These are phyloP conservation scores for Xylariaceae sp. DNA, from an alignment of 2,329 filamentous ascomycete genomes.

Conservation along the genomic window DNA sequence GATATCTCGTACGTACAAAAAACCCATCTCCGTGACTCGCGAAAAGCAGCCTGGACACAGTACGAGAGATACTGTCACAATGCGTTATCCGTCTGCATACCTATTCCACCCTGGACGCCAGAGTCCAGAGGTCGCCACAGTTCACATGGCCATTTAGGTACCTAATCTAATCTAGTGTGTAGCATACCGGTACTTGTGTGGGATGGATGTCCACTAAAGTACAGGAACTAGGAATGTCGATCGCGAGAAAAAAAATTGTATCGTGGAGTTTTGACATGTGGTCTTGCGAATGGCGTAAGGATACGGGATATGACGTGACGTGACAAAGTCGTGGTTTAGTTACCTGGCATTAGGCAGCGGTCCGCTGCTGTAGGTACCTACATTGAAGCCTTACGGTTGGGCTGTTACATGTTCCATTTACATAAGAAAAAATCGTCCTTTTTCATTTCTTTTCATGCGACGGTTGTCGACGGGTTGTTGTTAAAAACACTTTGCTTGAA, in stretches of 20 bases:
- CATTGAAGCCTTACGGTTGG: not conserved
- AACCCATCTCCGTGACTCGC: not conserved
- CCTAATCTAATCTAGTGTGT: too few species aligned
- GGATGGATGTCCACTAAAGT: not conserved
- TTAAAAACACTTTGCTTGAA: too few species aligned
- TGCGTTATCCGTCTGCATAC: not conserved
- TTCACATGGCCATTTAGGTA: not conserved
- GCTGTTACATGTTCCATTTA: not conserved
- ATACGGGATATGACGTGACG: not conserved
- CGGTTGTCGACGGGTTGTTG: not conserved
- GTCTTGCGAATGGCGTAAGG: not conserved
- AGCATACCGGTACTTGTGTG: too few species aligned
- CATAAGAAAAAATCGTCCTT: not conserved
- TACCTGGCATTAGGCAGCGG: too few species aligned
- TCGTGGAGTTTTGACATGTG: not conserved
- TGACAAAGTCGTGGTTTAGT: too few species aligned
- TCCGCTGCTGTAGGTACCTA: not conserved
- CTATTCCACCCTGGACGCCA: too few species aligned
- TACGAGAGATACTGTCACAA: not conserved
- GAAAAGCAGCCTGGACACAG: not conserved
- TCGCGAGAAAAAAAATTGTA: not conserved
- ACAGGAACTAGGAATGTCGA: not conserved
- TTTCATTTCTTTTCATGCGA: not conserved
- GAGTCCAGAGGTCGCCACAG: not conserved
- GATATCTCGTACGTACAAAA: not conserved